These are phyloP conservation scores for Pseudogymnoascus sp. DNA, from an alignment of 2,329 filamentous ascomycete species.

Conservation along the genomic window DNA sequence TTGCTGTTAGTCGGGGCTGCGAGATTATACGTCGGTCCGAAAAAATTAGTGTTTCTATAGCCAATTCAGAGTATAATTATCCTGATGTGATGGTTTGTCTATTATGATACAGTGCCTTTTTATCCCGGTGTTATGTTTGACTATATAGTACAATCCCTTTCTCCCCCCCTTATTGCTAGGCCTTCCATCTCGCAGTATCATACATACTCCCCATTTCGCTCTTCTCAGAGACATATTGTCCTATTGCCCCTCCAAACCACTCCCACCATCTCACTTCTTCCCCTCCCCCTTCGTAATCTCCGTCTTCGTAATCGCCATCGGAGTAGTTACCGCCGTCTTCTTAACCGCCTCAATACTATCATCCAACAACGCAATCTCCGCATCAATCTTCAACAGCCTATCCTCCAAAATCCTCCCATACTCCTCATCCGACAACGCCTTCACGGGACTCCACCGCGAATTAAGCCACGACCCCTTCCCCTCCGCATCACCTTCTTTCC, in stretches of 20 bases:
- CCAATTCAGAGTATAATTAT: background rate
- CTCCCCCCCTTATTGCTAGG: background rate
- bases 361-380: conserved; percentile 70
- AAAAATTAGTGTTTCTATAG: background rate
- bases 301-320: background rate
- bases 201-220: background rate
- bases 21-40: background rate
- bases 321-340: background rate
- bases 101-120: background rate
- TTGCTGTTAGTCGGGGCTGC: background rate
- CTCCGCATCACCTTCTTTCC: conserved; percentile 14
- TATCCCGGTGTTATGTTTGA: background rate
- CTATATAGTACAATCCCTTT: background rate
- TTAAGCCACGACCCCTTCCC: conserved; percentile 40
- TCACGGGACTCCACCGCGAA: conserved; percentile 66
- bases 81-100: background rate
- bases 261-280: background rate
- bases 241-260: background rate
- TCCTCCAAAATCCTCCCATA: conserved; percentile 65
- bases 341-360: conserved; percentile 55
- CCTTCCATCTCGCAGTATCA: background rate
- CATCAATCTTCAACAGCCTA: conserved; percentile 64
- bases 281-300: background rate
- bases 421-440: conserved; percentile 62
- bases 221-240: background rate